Evolutionary conservation across 1,139 yeast genomes (phyloP).

Genomic region (Meyerozyma athensensis): DNA sequence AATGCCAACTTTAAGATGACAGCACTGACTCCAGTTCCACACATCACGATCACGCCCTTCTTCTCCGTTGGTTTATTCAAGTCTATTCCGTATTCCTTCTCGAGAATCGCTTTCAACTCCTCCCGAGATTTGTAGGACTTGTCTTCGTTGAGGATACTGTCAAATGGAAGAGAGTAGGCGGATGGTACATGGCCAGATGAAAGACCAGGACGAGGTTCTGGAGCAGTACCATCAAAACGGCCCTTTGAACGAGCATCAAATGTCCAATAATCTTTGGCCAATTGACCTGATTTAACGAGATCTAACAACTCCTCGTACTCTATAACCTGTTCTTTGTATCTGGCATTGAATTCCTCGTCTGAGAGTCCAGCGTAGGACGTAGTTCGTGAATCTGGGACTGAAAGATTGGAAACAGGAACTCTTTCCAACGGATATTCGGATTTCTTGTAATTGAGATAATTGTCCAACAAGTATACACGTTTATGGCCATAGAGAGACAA

Average conservation of each 20-base stretch:
- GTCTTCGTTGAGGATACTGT: conserved; percentile 48
- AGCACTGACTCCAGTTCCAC: conserved; percentile 96
- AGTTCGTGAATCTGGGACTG: conserved; percentile 6
- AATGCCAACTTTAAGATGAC: conserved; percentile 62
- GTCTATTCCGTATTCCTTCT: conserved; percentile 32
- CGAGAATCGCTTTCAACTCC: conserved; percentile 44
- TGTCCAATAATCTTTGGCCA: conserved; percentile 46
- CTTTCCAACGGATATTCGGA: conserved; percentile 24
- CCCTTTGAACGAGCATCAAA: conserved; percentile 80
- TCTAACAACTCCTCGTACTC: conserved; percentile 58
- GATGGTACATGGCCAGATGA: conserved; percentile 89
- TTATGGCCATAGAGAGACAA: conserved; percentile 72
- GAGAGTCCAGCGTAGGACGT: conserved; percentile 20
- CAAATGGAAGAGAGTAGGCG: conserved; percentile 72
- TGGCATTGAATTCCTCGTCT: conserved; percentile 19
- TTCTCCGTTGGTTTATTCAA: conserved; percentile 21
- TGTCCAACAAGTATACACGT: conserved; percentile 63
- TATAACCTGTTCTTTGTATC: conserved; percentile 48
- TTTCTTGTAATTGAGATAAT: conserved; percentile 49
- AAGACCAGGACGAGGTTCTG: conserved; percentile 86
- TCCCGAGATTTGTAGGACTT: conserved; percentile 47
- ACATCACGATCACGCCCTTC: conserved; percentile 75
- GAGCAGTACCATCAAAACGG: conserved; percentile 71
- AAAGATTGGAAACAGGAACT: conserved; percentile 11
- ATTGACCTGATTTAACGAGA: conserved; percentile 46